phyloP scores from a whole-genome alignment of 2,329 filamentous ascomycete species.

The Cordyceps cateniannulata region DNA sequence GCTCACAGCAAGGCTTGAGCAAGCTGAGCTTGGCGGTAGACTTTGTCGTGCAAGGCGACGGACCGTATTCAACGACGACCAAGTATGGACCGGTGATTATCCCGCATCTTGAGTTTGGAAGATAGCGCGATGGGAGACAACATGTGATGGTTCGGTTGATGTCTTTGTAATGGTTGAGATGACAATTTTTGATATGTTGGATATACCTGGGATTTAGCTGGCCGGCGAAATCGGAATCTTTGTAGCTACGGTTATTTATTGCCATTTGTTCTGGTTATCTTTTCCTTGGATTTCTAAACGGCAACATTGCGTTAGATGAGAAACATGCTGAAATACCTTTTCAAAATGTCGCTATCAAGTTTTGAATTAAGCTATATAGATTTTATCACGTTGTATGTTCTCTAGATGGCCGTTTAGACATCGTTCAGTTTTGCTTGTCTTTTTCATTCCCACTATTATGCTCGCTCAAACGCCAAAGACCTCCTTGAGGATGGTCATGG shows the following conservation, averaged over 20 bases:
- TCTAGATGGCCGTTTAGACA: no score
- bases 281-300: background rate
- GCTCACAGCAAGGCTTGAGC: conserved; percentile 40
- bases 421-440: no score
- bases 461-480: conserved; percentile 66
- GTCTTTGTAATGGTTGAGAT: background rate
- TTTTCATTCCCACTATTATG: no score
- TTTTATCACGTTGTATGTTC: no score
- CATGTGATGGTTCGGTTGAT: background rate
- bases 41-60: conserved; percentile 93
- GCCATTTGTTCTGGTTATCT: background rate
- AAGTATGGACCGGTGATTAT: conserved; percentile 98
- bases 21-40: conserved; percentile 87
- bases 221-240: background rate
- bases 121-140: conserved; percentile 30
- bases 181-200: background rate
- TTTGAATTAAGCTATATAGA: no score
- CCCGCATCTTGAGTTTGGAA: conserved; percentile 72
- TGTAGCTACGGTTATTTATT: background rate
- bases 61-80: conserved; percentile 70
- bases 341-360: no score
- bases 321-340: no score
- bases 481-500: conserved; percentile 71
- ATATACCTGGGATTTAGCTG: conserved; percentile 2
- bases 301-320: background rate